Evolutionary conservation across 345 rosid genomes (phyloP), one percentile per base, ranked within the genome.

Genomic region (Murraya koenigii): DNA sequence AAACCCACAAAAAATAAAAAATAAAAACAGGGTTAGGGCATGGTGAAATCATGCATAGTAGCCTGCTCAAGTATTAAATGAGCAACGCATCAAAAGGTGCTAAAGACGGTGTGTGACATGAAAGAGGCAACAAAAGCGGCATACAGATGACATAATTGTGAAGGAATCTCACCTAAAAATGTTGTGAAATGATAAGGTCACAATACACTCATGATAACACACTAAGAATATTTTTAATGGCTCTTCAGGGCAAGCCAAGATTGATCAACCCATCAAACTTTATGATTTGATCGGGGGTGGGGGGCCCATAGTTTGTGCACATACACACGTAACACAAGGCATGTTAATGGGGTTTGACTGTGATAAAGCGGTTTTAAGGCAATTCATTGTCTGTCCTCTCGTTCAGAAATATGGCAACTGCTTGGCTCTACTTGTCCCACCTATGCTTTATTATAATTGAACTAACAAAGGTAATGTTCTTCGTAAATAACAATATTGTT

Each of bases 111-210:
- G 22, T 28, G 39, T 30, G 39, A 14, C 74, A 10, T 49, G 20
- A 33, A 30, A 19, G 6, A 30, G 14, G 74, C 61, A 56, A 23
- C 56, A 9, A 61, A 72, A 59, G 23, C 36, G 1, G 22, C 56
- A 44, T 23, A 25, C 22, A 8, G 15, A 22, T 44, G 17, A 26
- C 56, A 23, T 2, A 5, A 44, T 5, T 13, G 33, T n/a, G 54
- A 58, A 72, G 75, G 65, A 71, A 71, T 71, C 74, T 54, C 47
- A 71, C 44, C 59, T 26, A 44, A 19, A 52, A 52, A 32, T 47
- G 59, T 17, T 20, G 22, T 17, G 59, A 47, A 69, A 28, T 19
- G 23, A 28, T 20, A 20, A 71, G 39, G 41, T 32, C 26, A 32
- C 62, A 20, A 9, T 4, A 30, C 61, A 26, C 35, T 28, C 14